Base-by-base conservation (phyloP, 257 asterid genomes). In the Voacanga thouarsii region DNA sequence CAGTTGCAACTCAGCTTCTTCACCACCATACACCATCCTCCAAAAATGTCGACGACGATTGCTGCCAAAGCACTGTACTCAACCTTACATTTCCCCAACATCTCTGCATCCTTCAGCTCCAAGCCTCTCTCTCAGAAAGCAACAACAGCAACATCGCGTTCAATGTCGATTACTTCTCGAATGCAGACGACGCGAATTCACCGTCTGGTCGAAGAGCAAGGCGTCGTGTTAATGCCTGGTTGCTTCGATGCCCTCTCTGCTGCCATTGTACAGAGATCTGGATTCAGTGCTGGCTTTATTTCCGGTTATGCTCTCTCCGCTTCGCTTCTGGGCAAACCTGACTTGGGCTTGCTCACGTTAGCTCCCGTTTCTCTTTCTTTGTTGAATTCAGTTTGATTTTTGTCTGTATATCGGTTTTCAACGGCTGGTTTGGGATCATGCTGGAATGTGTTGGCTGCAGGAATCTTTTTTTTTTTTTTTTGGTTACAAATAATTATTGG, bases 291-390 rank as follows among this genome's bases (percentile, higher is more conserved):
- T 30, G 82, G 82, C 33, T 72, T 72, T 37, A 79, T 72, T 12
- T 72, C 82, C 76, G 78, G 82, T 30, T 79, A 73, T 21, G 82
- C 82, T 0, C 65, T 51, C 28, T 72, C 82, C 16, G 74, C 82
- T 72, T 63, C 82, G 11, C 78, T 79, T 56, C 82, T 79, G 18
- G 82, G 74, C 15, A 73, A 79, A 79, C 78, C 82, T 45, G 82
- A 72, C 51, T 30, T 79, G 30, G 78, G 78, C 45, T 72, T 72
- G 73, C 78, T 79, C 73, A 79, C 74, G 82, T 73, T 61, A 72
- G 78, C 66, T 47, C 57, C 37, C 6, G 12, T 8, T 55, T 60
- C 8, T 75, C 8, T 43, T 6, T 44, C 28, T 24, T 21, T 11
- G 26, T 15, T 26, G 23, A 19, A 14, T 21, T 72, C 28, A 14